Conservation (phyloP, 331 rosid species). For the Malus hybrid region DNA sequence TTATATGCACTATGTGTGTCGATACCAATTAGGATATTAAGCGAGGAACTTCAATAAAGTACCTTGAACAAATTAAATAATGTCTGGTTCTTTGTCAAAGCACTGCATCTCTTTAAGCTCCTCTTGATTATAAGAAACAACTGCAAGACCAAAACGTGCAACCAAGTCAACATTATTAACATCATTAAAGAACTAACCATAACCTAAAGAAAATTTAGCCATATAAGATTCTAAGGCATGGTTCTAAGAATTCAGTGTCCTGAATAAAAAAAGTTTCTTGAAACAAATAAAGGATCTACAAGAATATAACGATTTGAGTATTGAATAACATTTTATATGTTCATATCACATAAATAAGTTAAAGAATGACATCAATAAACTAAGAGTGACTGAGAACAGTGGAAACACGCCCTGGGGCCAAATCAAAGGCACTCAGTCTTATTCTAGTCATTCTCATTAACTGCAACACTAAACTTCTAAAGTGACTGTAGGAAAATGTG, state of each 20-base stretch:
- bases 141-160: slow-evolving; percentile 40
- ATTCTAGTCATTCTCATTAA: neutral
- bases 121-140: slow-evolving; percentile 96
- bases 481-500: slow-evolving; percentile 8
- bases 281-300: no score
- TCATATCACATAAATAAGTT: no score
- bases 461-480: neutral
- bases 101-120: slow-evolving; percentile 95
- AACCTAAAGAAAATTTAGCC: neutral
- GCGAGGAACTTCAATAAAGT: slow-evolving; percentile 15
- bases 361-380: no score
- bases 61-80: slow-evolving; percentile 85
- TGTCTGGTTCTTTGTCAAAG: slow-evolving; percentile 97
- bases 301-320: no score
- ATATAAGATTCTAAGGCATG: no score
- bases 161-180: slow-evolving; percentile 10
- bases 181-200: neutral
- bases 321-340: no score
- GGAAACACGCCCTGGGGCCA: no score
- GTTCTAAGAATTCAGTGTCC: no score
- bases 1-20: neutral
- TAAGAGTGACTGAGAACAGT: no score
- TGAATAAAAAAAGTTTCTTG: no score
- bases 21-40: neutral
- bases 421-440: no score